These are phyloP conservation scores for Candida ponderosae DNA, from an alignment of 805 yeast genomes.

Conservation along the genomic window DNA sequence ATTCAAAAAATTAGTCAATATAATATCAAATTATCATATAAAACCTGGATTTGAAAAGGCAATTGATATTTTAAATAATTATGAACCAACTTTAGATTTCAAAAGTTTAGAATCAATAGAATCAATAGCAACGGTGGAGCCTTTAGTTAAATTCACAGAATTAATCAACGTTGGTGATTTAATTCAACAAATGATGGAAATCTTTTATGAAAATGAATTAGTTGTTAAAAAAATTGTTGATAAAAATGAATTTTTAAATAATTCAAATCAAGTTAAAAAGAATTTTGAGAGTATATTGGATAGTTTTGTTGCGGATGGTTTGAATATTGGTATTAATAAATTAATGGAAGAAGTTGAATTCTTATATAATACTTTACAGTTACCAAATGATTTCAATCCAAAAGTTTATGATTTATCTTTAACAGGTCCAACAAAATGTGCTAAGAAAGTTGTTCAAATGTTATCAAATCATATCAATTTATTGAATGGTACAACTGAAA, in stretches of 20 bases:
- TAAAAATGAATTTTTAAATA: conserved; percentile 72
- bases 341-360: conserved; percentile 74
- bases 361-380: conserved; percentile 44
- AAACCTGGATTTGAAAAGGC: conserved; percentile 82
- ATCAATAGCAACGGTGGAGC: conserved; percentile 48
- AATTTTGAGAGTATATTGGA: conserved; percentile 76
- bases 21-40: conserved; percentile 69
- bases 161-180: conserved; percentile 89
- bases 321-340: conserved; percentile 87
- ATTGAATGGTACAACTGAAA: conserved; percentile 77
- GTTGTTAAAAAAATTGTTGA: conserved; percentile 47
- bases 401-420: conserved; percentile 17
- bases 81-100: conserved; percentile 47
- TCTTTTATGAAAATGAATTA: conserved; percentile 84
- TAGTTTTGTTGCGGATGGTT: conserved; percentile 85
- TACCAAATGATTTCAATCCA: conserved; percentile 60
- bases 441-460: conserved; percentile 50
- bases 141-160: conserved; percentile 80
- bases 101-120: conserved; percentile 25
- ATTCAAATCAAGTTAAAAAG: conserved; percentile 72
- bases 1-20: conserved; percentile 56
- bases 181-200: conserved; percentile 85
- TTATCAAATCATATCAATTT: conserved; percentile 66
- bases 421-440: conserved; percentile 55
- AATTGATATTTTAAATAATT: conserved; percentile 55